Percentiles rank a stretch among this genome's conserved stretches.
phyloP scores from a whole-genome alignment of 257 asterid genomes.

The Capsicum baccatum region DNA sequence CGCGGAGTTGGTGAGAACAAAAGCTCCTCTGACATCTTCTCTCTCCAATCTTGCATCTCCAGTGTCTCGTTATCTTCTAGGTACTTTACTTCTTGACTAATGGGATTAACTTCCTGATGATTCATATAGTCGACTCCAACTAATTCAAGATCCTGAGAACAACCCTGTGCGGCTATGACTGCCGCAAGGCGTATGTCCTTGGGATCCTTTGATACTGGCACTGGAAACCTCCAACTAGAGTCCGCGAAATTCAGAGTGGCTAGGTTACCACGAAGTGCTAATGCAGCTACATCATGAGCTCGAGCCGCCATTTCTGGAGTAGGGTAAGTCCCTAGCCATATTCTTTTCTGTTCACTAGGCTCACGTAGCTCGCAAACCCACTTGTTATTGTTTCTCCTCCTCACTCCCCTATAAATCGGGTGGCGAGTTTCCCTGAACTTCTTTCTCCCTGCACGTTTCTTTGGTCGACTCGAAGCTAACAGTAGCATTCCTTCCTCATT shows the following conservation, averaged over 20 bases:
- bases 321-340: conserved; percentile 79
- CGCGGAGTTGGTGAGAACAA: conserved; percentile 65
- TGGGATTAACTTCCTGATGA: background rate
- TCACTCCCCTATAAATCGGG: conserved; percentile 45
- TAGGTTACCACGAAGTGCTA: conserved; percentile 56
- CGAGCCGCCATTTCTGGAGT: conserved; percentile 84
- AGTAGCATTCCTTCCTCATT: background rate
- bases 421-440: conserved; percentile 33
- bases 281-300: conserved; percentile 37
- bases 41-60: conserved; percentile 30
- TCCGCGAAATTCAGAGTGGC: conserved; percentile 69
- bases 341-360: conserved; percentile 56
- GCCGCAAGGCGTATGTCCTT: conserved; percentile 57
- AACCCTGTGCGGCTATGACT: conserved; percentile 59
- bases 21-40: conserved; percentile 47
- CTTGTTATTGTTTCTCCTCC: conserved; percentile 38
- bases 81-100: conserved; percentile 18
- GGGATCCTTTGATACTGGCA: conserved; percentile 47
- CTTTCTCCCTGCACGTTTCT: conserved; percentile 19
- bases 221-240: conserved; percentile 55
- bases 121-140: background rate
- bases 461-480: conserved; percentile 36
- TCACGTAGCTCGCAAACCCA: conserved; percentile 62
- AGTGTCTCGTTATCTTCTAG: conserved; percentile 31
- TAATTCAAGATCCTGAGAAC: background rate